phyloP scores from a whole-genome alignment of 345 rosid species.

The Eucalyptus curtisii region DNA sequence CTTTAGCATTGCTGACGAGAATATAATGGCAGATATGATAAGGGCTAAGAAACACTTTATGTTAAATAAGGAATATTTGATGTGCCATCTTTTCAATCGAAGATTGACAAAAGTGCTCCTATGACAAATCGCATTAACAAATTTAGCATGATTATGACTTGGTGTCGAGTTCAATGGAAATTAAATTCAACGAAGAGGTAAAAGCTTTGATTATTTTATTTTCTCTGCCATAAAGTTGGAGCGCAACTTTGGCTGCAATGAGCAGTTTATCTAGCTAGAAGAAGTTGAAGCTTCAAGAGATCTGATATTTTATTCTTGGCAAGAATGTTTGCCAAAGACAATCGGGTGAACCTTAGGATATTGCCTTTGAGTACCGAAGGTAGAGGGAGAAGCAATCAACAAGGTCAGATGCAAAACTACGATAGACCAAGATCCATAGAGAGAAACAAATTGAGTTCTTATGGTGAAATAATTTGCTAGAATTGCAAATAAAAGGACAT shows the following conservation, averaged over 20 bases:
- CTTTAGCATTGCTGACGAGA: not conserved
- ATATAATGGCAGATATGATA: not conserved
- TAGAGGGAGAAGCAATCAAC: not conserved
- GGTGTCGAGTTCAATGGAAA: not conserved
- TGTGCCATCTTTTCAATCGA: not conserved
- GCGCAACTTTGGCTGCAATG: fast-evolving
- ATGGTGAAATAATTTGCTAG: not conserved
- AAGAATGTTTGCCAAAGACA: not conserved
- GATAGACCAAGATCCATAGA: not conserved
- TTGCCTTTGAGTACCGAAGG: not conserved
- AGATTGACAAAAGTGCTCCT: not conserved
- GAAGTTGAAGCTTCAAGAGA: not conserved
- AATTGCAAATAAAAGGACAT: not conserved
- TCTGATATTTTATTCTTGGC: not conserved
- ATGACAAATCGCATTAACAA: not conserved
- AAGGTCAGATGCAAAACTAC: not conserved
- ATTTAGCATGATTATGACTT: not conserved
- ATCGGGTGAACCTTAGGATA: not conserved
- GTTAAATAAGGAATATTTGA: not conserved
- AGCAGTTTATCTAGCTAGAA: not conserved
- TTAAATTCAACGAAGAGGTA: not conserved
- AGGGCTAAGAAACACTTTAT: not conserved
- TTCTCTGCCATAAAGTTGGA: not conserved
- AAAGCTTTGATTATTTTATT: not conserved
- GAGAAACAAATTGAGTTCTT: not conserved